Base-by-base conservation (phyloP, 306 rosid species). In the Vigna angularis region DNA sequence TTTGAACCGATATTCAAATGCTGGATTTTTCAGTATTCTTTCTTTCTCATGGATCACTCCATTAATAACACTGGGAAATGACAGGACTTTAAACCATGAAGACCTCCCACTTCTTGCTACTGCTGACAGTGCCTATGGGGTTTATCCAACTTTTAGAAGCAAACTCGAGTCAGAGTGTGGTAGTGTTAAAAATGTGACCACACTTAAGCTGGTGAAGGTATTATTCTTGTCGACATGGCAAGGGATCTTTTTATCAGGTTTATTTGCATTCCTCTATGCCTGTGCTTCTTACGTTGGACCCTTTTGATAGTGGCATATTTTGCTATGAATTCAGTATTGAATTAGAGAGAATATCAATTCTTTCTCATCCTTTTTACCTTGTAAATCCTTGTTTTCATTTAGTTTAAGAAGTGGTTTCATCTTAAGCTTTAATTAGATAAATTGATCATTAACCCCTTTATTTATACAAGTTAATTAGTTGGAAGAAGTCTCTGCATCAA, bases 211-310 rank as follows among this genome's bases (percentile, higher is more conserved):
- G 50, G 89, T 6, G 12, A 90, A 90, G 74, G 88, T 87, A 42
- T 69, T 94, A 40, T 17, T 90, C 86, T 70, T 78, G 77, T 82
- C 90, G 0, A 82, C 84, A 9, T 90, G 96, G 98, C 80, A 79
- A 74, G 91, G 84, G 44, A 74, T 94, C 48, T 80, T 87, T 52
- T 59, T 78, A 47, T 85, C 95, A 0, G 91, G 84, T 40, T 18
- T 86, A 5, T 72, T 84, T 45, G 93, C 14, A 0, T 49, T 89
- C 15, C 6, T 89, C 3, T 78, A 63, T 79, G 68, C 89, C 17
- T 24, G 86, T 70, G 89, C 98, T 34, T 82, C 91, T 51, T 94
- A 90, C 82, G 96, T 90, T 12, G 96, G 98, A 36, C 98, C 98
- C 9, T 92, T n/a, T n/a, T n/a, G n/a, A n/a, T n/a, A n/a, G n/a